Evolutionary conservation across 345 rosid species (phyloP).

Genomic region (Mallotus nudiflorus): DNA sequence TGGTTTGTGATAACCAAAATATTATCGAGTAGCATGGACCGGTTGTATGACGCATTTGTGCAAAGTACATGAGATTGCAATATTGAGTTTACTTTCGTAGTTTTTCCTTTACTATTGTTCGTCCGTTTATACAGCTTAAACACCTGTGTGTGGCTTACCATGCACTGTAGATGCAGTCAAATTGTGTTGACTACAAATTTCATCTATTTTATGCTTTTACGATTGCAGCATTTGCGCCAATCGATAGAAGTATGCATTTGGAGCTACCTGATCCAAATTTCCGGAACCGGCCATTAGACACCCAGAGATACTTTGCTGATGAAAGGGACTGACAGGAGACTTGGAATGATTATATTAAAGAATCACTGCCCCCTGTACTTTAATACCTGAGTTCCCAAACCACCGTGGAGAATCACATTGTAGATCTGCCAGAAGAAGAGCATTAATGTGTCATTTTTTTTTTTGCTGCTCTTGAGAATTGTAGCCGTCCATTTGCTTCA

Average conservation of each 20-base stretch:
- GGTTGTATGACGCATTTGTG: neutral
- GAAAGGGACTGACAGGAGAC: slow-evolving; percentile 6
- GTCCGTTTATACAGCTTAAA: neutral
- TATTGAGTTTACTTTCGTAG: neutral
- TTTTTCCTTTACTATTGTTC: neutral
- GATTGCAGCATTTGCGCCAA: slow-evolving; percentile 81
- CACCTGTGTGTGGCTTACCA: no score
- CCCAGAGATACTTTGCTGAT: slow-evolving; percentile 24
- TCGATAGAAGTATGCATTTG: slow-evolving; percentile 42
- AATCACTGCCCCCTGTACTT: neutral
- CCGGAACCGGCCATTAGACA: slow-evolving; percentile 53
- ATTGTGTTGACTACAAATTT: slow-evolving; percentile 2
- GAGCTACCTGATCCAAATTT: slow-evolving; percentile 31
- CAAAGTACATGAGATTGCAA: neutral
- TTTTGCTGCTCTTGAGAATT: neutral
- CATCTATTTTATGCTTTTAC: slow-evolving; percentile 11
- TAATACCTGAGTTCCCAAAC: neutral
- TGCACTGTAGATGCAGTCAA: neutral
- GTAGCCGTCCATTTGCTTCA: neutral
- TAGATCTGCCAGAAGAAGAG: neutral
- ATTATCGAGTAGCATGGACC: neutral
- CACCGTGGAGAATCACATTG: neutral
- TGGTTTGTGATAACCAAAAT: neutral
- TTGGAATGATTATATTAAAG: neutral
- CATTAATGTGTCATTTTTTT: neutral